phyloP scores from a whole-genome alignment of 2,329 filamentous ascomycete species.

The Trichoderma atrobrunneum region DNA sequence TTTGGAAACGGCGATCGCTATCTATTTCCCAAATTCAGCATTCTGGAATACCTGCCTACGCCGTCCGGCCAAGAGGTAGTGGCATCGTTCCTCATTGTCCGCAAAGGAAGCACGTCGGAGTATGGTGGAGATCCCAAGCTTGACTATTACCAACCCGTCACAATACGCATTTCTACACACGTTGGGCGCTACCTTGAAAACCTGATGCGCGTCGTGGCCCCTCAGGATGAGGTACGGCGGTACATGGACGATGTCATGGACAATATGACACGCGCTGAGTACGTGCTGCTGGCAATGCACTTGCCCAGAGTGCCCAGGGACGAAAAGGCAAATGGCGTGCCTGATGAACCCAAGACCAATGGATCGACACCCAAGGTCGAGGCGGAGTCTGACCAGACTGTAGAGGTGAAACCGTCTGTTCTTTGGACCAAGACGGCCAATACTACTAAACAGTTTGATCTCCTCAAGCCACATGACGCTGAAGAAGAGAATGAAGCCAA shows the following conservation, averaged over 20 bases:
- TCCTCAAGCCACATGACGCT: constrained; percentile 32
- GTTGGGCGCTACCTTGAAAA: constrained; percentile 59
- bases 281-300: constrained; percentile 64
- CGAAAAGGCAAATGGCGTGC: constrained; percentile 27
- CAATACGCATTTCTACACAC: constrained; percentile 55
- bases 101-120: constrained; percentile 66
- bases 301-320: constrained; percentile 47
- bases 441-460: constrained; percentile 15
- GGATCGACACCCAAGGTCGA: constrained; percentile 33
- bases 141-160: constrained; percentile 76
- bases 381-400: constrained; percentile 26
- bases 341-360: constrained; percentile 33
- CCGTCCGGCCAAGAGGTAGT: constrained; percentile 59
- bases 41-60: constrained; percentile 62
- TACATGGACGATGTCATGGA: constrained; percentile 72
- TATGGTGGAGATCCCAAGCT: constrained; percentile 60
- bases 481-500: constrained; percentile 36
- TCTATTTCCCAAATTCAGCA: constrained; percentile 74
- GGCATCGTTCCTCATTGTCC: constrained; percentile 74
- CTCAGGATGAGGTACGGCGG: constrained; percentile 58
- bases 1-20: constrained; percentile 74
- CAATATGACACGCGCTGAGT: constrained; percentile 66
- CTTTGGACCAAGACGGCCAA: constrained; percentile 34
- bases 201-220: constrained; percentile 59
- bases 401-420: constrained; percentile 31